Evolutionary conservation across 1,284 basidiomycete genomes (phyloP), one percentile per base, ranked within the genome.

Genomic region (Ustilago sp.): DNA sequence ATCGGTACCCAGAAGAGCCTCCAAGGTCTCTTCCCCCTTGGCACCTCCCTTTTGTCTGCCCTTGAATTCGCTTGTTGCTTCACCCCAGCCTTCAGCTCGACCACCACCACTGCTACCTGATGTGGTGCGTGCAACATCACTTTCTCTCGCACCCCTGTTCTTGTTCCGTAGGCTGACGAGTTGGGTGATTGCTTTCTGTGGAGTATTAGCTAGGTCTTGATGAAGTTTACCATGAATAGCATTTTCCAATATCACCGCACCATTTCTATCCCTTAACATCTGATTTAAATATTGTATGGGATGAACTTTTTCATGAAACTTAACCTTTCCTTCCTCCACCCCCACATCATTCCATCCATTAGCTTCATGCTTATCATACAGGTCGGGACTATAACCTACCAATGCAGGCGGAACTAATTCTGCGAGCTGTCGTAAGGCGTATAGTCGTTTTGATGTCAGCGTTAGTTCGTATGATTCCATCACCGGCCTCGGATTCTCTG

Each of bases 281-380:
- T 63, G 41, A 13, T 23, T 23, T 13, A 60, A 1, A 43, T 74
- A 74, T 17, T 74, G 66, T 12, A 74, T 57, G 0, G 72, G 72
- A 43, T 74, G 72, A 6, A 74, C 38, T 2, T 47, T 39, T 19
- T 58, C 39, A 15, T 63, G 67, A 6, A 56, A 19, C 0, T 8
- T 8, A 8, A n/a, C 6, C 43, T 38, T 13, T 13, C 36, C 36
- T 38, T 38, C 5, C 13, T 3, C 32, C 8, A 19, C 15, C 1
- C 43, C 38, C 8, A 64, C 9, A 2, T 28, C 13, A 0, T 11
- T 9, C 28, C 59, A 68, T 5, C 35, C 50, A 15, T 6, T 12
- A 0, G 2, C 2, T 9, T 2, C 17, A 28, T 68, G 65, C 2
- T 8, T 36, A 1, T 39, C 19, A 17, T 43, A 69, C 3, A 74